These are phyloP conservation scores for Aspergillus glaucus DNA, from an alignment of 2,329 filamentous ascomycete species.

Conservation along the genomic window DNA sequence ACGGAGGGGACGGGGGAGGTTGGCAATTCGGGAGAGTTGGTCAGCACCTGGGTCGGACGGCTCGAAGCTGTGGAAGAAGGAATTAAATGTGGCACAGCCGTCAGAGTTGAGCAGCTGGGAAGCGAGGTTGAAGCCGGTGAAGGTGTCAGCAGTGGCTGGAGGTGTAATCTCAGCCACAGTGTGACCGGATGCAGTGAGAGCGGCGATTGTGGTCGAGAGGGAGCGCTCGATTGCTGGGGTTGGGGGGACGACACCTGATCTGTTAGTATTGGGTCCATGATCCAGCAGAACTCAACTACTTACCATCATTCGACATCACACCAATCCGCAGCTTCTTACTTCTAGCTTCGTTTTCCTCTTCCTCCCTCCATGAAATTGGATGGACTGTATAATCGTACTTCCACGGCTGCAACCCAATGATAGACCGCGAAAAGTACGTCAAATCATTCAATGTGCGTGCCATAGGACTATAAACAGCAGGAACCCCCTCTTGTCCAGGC, in stretches of 20 bases:
- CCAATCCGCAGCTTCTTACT: slow-evolving; percentile 66
- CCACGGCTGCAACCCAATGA: slow-evolving; percentile 82
- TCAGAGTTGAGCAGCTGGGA: slow-evolving; percentile 79
- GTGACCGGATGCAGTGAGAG: slow-evolving; percentile 66
- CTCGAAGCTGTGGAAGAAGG: slow-evolving; percentile 70
- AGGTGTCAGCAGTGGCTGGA: slow-evolving; percentile 67
- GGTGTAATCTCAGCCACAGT: slow-evolving; percentile 61
- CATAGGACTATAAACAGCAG: slow-evolving; percentile 90
- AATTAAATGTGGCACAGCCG: slow-evolving; percentile 72
- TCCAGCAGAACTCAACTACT: slow-evolving; percentile 5
- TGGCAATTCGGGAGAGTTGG: slow-evolving; percentile 69
- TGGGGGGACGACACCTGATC: slow-evolving; percentile 67
- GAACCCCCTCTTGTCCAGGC: slow-evolving; percentile 85
- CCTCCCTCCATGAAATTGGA: slow-evolving; percentile 69
- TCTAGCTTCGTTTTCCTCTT: slow-evolving; percentile 53
- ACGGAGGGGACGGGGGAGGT: slow-evolving; percentile 65
- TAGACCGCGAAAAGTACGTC: slow-evolving; percentile 70
- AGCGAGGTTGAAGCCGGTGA: slow-evolving; percentile 68
- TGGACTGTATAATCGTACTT: slow-evolving; percentile 81
- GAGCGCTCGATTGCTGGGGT: slow-evolving; percentile 77
- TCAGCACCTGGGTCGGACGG: slow-evolving; percentile 70
- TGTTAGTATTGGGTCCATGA: background rate
- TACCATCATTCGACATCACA: slow-evolving; percentile 66
- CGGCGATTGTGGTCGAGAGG: slow-evolving; percentile 62
- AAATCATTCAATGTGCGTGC: slow-evolving; percentile 76